Evolutionary conservation across 441 rosid species (phyloP).

Genomic region (Populus hybrid): DNA sequence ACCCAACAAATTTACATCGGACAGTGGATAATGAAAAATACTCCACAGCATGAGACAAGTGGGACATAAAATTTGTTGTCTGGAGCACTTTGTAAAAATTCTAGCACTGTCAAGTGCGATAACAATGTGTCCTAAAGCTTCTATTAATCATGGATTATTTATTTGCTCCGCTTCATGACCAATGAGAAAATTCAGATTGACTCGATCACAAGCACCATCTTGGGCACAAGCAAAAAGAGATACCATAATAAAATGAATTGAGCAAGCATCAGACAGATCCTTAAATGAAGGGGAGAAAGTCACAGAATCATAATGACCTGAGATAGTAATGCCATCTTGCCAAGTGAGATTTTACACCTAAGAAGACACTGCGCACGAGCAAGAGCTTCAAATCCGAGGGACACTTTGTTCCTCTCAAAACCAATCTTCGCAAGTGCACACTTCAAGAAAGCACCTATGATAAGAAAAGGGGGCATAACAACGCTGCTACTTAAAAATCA

Average conservation of each 20-base stretch:
- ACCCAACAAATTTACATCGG: slow-evolving; percentile 2
- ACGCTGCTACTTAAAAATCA: slow-evolving; percentile 30
- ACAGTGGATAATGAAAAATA: neutral
- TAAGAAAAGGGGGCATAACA: slow-evolving; percentile 59
- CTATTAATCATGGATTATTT: neutral
- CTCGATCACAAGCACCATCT: neutral
- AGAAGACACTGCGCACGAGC: slow-evolving; percentile 91
- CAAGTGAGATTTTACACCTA: slow-evolving; percentile 78
- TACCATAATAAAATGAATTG: neutral
- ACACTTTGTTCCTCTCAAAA: slow-evolving; percentile 82
- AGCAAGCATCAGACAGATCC: slow-evolving; percentile 1
- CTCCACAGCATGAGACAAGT: neutral
- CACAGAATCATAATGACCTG: slow-evolving; percentile 51
- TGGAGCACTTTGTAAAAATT: slow-evolving; percentile 2
- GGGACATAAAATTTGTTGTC: neutral
- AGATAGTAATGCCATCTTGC: slow-evolving; percentile 64
- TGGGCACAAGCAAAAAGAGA: slow-evolving; percentile 5
- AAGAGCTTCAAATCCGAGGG: slow-evolving; percentile 96
- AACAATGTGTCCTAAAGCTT: neutral
- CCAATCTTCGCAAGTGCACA: slow-evolving; percentile 86
- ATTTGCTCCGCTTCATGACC: neutral
- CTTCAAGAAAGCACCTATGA: slow-evolving; percentile 78
- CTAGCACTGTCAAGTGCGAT: slow-evolving; percentile 10
- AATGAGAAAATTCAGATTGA: neutral
- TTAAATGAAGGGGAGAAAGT: neutral